Evolutionary conservation across 2,329 filamentous ascomycete species (phyloP).

Genomic region (Alternaria triticina): DNA sequence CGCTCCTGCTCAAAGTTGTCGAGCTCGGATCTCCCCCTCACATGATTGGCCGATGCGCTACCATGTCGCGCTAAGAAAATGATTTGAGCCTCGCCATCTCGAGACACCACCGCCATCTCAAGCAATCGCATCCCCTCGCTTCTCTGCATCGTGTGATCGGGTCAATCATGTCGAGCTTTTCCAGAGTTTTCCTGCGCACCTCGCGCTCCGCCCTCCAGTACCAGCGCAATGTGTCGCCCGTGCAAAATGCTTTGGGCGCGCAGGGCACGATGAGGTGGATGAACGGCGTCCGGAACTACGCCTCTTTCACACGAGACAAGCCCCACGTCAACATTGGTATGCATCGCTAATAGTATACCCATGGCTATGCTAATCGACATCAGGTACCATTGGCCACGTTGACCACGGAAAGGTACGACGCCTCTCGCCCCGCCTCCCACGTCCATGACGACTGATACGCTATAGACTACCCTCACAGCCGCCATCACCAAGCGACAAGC

Average conservation of each 20-base stretch:
- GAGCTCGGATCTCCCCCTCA: constrained; percentile 28
- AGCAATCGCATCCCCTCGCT: constrained; percentile 31
- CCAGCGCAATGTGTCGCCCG: constrained; percentile 71
- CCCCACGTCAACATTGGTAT: constrained; percentile 97
- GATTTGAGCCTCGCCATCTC: constrained; percentile 26
- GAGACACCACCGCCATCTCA: constrained; percentile 27
- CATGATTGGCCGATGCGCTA: constrained; percentile 20
- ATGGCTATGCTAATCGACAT: constrained; percentile 14
- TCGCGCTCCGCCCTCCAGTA: constrained; percentile 76
- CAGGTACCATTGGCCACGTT: constrained; percentile 97
- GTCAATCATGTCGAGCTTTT: constrained; percentile 74
- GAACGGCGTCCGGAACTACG: constrained; percentile 68
- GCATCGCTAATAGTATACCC: constrained; percentile 19
- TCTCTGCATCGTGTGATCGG: constrained; percentile 7
- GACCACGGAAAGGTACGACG: constrained; percentile 91
- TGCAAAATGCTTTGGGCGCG: constrained; percentile 72
- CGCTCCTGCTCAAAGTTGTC: constrained; percentile 7
- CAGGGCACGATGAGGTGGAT: constrained; percentile 69
- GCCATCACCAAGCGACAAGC: constrained; percentile 99
- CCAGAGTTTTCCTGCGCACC: constrained; percentile 83
- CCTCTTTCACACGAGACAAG: constrained; percentile 84
- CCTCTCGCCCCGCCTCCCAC: constrained; percentile 15
- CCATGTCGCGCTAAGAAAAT: constrained; percentile 42
- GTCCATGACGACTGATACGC: constrained; percentile 18
- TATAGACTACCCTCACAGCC: constrained; percentile 92